A percentile compares a stretch with the other conserved stretches of the same genome.
Evolutionary conservation across 139 green algal genomes (phyloP).

Genomic region (Picochlorum sp.): DNA sequence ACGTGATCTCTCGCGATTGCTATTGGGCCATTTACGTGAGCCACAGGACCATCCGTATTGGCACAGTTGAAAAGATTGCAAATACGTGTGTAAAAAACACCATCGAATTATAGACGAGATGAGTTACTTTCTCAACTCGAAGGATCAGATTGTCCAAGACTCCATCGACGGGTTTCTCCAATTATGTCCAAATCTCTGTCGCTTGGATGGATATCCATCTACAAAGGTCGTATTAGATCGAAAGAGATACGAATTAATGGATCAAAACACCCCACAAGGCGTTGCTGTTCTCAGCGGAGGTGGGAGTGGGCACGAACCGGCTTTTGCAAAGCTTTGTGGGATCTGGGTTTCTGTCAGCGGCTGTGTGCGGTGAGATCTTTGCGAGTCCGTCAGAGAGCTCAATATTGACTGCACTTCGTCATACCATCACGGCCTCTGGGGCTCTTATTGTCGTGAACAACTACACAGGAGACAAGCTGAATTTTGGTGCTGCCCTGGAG

Average conservation of each 20-base stretch:
- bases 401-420: conserved; percentile 70
- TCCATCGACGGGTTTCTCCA: conserved; percentile 35
- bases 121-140: conserved; percentile 30
- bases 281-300: conserved; percentile 37
- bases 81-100: too few relatives aligned
- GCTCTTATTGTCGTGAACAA: conserved; percentile 78
- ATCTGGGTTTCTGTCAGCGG: conserved; percentile 72
- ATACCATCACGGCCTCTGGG: conserved; percentile 42
- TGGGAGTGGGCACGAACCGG: conserved; percentile 82
- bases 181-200: conserved; percentile 11
- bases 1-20: too few relatives aligned
- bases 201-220: conserved; percentile 45
- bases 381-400: conserved; percentile 61
- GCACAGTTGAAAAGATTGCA: too few relatives aligned
- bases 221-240: conserved; percentile 41
- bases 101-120: background rate
- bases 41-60: too few relatives aligned
- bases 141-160: conserved; percentile 27
- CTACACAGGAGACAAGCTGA: conserved; percentile 88
- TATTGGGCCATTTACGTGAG: too few relatives aligned
- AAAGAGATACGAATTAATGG: background rate
- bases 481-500: conserved; percentile 87
- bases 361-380: conserved; percentile 86
- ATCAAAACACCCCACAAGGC: conserved; percentile 12
- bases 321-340: conserved; percentile 76